These are phyloP conservation scores for Aspergillus egyptiacus DNA, from an alignment of 495 filamentous ascomycete genomes.

Conservation along the genomic window DNA sequence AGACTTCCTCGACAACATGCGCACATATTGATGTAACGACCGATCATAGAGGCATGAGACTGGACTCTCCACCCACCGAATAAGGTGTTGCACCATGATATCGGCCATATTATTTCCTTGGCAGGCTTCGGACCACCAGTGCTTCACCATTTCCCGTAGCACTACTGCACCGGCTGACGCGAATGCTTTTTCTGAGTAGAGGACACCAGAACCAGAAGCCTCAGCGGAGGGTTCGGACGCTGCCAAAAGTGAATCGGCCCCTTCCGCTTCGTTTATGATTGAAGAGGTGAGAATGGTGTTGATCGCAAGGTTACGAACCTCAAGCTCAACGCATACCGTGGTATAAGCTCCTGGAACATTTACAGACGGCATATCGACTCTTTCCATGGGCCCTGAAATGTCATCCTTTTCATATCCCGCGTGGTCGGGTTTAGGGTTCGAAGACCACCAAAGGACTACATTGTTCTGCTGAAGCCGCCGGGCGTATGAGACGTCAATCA, in stretches of 20 bases:
- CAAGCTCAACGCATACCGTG: conserved; percentile 93
- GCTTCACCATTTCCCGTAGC: conserved; percentile 95
- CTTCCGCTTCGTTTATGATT: conserved; percentile 95
- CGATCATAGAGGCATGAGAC: conserved; percentile 92
- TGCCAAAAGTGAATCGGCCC: conserved; percentile 55
- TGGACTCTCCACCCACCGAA: conserved; percentile 92
- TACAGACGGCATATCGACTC: conserved; percentile 87
- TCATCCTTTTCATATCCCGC: conserved; percentile 95
- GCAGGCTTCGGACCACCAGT: conserved; percentile 95
- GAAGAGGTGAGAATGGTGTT: conserved; percentile 97
- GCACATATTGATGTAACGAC: conserved; percentile 94
- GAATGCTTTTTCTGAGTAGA: conserved; percentile 88
- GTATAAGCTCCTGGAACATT: conserved; percentile 91
- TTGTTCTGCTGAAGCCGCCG: conserved; percentile 84
- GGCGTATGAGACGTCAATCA: conserved; percentile 95
- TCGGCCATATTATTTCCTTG: conserved; percentile 89
- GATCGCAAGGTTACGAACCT: conserved; percentile 90
- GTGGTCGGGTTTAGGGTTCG: conserved; percentile 79
- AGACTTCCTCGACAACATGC: conserved; percentile 95
- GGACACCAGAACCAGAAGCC: conserved; percentile 53
- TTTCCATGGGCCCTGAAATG: conserved; percentile 73
- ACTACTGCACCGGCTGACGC: conserved; percentile 84
- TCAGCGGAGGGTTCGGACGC: conserved; percentile 64
- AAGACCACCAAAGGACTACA: conserved; percentile 98
- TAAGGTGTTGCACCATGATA: conserved; percentile 94